These are phyloP conservation scores for Thielaviopsis punctulata DNA, from an alignment of 2,329 filamentous ascomycete species.

Conservation along the genomic window DNA sequence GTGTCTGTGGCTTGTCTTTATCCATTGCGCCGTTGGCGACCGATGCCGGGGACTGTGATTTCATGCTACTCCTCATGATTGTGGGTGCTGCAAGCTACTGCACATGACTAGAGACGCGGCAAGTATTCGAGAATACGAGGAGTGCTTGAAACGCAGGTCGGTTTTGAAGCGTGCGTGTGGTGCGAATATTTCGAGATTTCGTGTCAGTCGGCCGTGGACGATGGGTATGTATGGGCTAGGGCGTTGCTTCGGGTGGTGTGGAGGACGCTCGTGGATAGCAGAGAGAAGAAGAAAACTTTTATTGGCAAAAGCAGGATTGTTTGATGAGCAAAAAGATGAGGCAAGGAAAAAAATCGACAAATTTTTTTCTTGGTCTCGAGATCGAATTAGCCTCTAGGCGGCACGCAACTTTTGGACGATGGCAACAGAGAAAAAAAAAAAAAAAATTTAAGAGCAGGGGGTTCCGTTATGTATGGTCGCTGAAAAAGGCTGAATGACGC, in stretches of 20 bases:
- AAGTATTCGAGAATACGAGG: too few relatives aligned
- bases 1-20: background rate
- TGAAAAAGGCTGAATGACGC: background rate
- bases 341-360: background rate
- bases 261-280: too few relatives aligned
- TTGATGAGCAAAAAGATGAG: background rate
- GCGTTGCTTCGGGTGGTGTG: too few relatives aligned
- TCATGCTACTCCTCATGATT: constrained; percentile 7
- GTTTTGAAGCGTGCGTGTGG: background rate
- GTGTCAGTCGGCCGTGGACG: too few relatives aligned
- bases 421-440: too few relatives aligned
- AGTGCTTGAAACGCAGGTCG: background rate
- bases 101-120: constrained; percentile 2
- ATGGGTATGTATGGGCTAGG: too few relatives aligned
- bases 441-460: background rate
- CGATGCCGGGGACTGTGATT: background rate
- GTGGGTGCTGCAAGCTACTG: constrained; percentile 1
- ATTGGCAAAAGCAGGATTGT: background rate
- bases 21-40: background rate
- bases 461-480: background rate
- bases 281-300: too few relatives aligned
- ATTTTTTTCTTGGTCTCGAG: background rate
- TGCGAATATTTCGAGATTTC: too few relatives aligned
- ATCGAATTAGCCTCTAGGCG: background rate
- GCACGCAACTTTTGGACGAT: background rate